Evolutionary conservation across 2,329 filamentous ascomycete species (phyloP).

Genomic region (Didymella exigua): DNA sequence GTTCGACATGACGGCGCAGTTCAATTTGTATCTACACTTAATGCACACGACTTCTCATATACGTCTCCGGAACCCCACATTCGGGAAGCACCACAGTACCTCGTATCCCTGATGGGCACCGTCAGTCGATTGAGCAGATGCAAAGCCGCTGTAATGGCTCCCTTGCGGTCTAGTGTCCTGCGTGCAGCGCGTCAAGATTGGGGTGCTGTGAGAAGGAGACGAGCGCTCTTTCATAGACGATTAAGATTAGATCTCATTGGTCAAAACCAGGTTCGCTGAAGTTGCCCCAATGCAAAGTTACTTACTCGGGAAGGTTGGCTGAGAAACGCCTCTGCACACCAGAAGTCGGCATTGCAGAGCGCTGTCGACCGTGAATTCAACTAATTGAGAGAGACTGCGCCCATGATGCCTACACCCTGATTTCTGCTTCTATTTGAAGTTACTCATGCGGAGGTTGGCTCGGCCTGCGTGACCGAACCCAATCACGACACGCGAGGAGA

Average conservation of each 20-base stretch:
- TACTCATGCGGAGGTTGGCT: too few species aligned
- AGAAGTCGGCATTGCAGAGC: too few species aligned
- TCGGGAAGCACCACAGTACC: background rate
- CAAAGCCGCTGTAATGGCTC: background rate
- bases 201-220: background rate
- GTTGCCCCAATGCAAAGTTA: background rate
- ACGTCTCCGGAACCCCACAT: slow-evolving; percentile 10
- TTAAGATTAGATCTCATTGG: background rate
- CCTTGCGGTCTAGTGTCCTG: background rate
- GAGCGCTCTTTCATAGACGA: background rate
- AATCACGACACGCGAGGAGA: too few species aligned
- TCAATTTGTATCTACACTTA: background rate
- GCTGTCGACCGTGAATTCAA: too few species aligned
- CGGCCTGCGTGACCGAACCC: too few species aligned
- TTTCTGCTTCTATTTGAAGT: too few species aligned
- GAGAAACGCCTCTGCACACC: too few species aligned
- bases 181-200: background rate
- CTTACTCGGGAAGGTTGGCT: background rate
- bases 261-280: background rate
- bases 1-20: slow-evolving; percentile 18
- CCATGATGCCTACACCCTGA: too few species aligned
- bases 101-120: too few species aligned
- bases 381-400: too few species aligned
- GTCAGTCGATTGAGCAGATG: background rate
- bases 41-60: background rate